Evolutionary conservation across 1,284 basidiomycete species (phyloP).

Genomic region (Ganoderma lucidum): DNA sequence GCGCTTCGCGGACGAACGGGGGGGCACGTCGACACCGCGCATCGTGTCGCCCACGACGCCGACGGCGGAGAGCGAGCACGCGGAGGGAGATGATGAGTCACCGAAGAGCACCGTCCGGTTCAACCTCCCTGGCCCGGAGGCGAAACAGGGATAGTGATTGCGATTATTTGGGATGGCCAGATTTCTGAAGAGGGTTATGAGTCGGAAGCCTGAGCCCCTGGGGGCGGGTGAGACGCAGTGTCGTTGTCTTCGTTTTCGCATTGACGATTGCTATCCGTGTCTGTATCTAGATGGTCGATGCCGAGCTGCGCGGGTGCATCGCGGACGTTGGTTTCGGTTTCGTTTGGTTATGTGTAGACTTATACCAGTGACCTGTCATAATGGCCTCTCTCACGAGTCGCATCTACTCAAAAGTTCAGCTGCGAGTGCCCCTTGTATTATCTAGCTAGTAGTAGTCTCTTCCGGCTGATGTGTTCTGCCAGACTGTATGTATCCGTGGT

Average conservation of each 20-base stretch:
- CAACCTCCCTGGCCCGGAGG: constrained; percentile 31
- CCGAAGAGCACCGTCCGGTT: constrained; percentile 39
- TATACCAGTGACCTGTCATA: constrained; percentile 23
- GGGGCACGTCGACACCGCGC: constrained; percentile 35
- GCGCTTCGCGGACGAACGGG: constrained; percentile 51
- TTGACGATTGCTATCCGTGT: constrained; percentile 14
- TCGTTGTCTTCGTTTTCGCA: constrained; percentile 12
- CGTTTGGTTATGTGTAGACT: constrained; percentile 19
- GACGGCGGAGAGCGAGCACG: constrained; percentile 22
- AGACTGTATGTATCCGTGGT: not conserved
- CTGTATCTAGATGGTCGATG: constrained; percentile 19
- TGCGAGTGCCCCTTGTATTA: constrained; percentile 27
- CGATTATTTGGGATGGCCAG: not conserved
- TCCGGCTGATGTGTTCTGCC: not conserved
- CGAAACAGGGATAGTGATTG: not conserved
- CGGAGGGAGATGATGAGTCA: constrained; percentile 31
- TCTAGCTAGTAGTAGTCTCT: constrained; percentile 20
- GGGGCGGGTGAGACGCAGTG: not conserved
- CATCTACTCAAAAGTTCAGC: constrained; percentile 7
- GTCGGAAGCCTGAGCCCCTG: not conserved
- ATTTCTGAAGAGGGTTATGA: not conserved
- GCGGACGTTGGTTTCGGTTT: constrained; percentile 12
- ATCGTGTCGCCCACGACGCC: constrained; percentile 33
- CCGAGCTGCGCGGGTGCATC: constrained; percentile 12
- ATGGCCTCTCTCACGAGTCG: constrained; percentile 17